Evolutionary conservation across 2,329 filamentous ascomycete genomes (phyloP).

Genomic region (Fusarium sp.): DNA sequence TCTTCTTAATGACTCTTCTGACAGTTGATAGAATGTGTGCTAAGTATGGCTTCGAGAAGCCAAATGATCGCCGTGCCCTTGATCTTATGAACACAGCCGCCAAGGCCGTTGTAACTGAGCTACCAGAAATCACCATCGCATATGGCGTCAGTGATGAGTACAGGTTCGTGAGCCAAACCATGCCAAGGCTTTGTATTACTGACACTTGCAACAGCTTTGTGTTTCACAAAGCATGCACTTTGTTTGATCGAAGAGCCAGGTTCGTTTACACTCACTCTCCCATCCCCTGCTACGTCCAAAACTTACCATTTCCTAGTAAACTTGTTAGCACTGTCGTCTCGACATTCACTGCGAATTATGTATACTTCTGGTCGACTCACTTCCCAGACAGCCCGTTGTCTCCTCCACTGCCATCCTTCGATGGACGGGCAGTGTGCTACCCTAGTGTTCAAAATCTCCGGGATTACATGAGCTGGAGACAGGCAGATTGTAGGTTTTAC

Average conservation of each 20-base stretch:
- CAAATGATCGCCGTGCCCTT: slow-evolving; percentile 87
- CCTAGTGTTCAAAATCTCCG: slow-evolving; percentile 82
- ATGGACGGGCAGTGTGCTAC: slow-evolving; percentile 91
- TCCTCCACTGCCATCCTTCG: slow-evolving; percentile 85
- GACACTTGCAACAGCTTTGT: slow-evolving; percentile 72
- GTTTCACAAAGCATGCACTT: slow-evolving; percentile 80
- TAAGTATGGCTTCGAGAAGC: slow-evolving; percentile 88
- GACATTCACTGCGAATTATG: slow-evolving; percentile 91
- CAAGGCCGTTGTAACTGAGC: slow-evolving; percentile 80
- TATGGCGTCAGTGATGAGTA: slow-evolving; percentile 97
- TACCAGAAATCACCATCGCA: slow-evolving; percentile 85
- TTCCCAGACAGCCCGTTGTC: slow-evolving; percentile 78
- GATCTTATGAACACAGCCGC: slow-evolving; percentile 96
- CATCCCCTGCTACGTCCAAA: not conserved
- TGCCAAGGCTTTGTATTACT: not conserved
- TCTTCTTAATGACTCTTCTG: slow-evolving; percentile 2
- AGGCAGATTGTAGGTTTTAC: slow-evolving; percentile 82
- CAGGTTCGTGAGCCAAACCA: slow-evolving; percentile 58
- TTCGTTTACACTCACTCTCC: slow-evolving; percentile 48
- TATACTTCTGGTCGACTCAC: slow-evolving; percentile 79
- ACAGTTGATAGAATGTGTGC: slow-evolving; percentile 71
- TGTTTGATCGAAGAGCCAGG: slow-evolving; percentile 89
- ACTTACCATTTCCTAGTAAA: slow-evolving; percentile 67
- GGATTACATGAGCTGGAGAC: slow-evolving; percentile 97
- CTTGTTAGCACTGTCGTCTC: slow-evolving; percentile 90